Evolutionary conservation across 371 early-diverging fungal genomes (phyloP).

Genomic region (Mucor circinelloides): DNA sequence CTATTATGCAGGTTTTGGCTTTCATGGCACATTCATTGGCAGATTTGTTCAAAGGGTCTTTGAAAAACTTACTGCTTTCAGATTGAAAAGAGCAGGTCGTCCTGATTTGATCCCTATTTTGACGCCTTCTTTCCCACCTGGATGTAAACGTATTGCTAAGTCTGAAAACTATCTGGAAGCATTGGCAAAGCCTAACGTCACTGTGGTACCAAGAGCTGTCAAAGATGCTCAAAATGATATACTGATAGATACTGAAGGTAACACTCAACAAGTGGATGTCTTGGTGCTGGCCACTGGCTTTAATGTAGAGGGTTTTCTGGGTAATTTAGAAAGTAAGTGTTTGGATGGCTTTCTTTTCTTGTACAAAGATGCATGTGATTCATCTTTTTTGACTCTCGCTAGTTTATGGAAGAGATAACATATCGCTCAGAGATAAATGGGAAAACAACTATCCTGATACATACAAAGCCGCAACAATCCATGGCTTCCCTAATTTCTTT

Average conservation of each 20-base stretch:
- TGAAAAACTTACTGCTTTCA: neutral
- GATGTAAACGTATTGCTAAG: slow-evolving; percentile 63
- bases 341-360: neutral
- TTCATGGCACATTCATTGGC: neutral
- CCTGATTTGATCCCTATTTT: slow-evolving; percentile 24
- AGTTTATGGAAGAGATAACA: slow-evolving; percentile 24
- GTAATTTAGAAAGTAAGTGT: slow-evolving; percentile 18
- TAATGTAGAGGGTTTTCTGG: slow-evolving; percentile 42
- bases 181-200: slow-evolving; percentile 48
- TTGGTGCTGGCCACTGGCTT: slow-evolving; percentile 70
- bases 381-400: neutral
- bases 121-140: slow-evolving; percentile 52
- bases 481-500: slow-evolving; percentile 49
- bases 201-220: slow-evolving; percentile 47
- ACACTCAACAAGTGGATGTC: slow-evolving; percentile 50
- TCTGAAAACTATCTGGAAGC: slow-evolving; percentile 56
- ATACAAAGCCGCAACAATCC: slow-evolving; percentile 28
- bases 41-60: neutral
- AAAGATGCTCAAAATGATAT: slow-evolving; percentile 38
- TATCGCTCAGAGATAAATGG: slow-evolving; percentile 20
- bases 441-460: slow-evolving; percentile 15
- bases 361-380: neutral
- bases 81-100: slow-evolving; percentile 4
- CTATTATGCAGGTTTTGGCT: slow-evolving; percentile 10
- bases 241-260: slow-evolving; percentile 42